phyloP scores from a whole-genome alignment of 768 basidiomycete genomes.

The Lentinula detonsa region DNA sequence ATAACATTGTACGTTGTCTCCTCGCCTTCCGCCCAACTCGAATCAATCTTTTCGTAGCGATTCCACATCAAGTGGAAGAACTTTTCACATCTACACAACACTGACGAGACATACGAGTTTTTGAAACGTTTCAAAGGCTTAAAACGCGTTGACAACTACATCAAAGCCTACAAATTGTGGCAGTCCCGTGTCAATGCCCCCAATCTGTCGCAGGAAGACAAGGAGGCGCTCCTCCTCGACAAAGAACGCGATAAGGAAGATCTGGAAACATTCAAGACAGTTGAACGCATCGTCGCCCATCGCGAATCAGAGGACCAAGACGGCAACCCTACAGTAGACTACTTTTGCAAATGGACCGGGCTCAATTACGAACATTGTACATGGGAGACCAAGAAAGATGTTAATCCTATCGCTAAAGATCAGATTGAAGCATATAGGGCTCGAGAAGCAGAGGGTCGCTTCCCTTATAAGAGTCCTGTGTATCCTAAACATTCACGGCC shows the following conservation, averaged over 20 bases:
- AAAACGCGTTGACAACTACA: slow-evolving; percentile 98
- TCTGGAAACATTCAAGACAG: slow-evolving; percentile 82
- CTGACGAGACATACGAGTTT: slow-evolving; percentile 97
- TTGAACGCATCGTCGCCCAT: slow-evolving; percentile 85
- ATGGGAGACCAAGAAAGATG: slow-evolving; percentile 85
- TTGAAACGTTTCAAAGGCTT: slow-evolving; percentile 92
- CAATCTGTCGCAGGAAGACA: slow-evolving; percentile 76
- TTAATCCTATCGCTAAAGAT: slow-evolving; percentile 68
- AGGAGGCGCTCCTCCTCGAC: slow-evolving; percentile 84
- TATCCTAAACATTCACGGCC: slow-evolving; percentile 71
- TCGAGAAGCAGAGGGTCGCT: slow-evolving; percentile 71
- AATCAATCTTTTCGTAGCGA: slow-evolving; percentile 45
- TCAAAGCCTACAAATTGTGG: slow-evolving; percentile 82
- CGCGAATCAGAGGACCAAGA: slow-evolving; percentile 54
- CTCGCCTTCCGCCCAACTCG: slow-evolving; percentile 2
- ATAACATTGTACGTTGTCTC: slow-evolving; percentile 64
- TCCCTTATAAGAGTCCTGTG: slow-evolving; percentile 77
- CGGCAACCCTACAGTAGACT: slow-evolving; percentile 44
- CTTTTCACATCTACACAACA: slow-evolving; percentile 97
- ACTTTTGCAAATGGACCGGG: slow-evolving; percentile 96
- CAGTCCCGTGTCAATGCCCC: slow-evolving; percentile 59
- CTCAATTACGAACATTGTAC: slow-evolving; percentile 94
- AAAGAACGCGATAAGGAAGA: slow-evolving; percentile 90
- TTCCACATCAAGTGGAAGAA: slow-evolving; percentile 99
- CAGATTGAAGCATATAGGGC: slow-evolving; percentile 76